phyloP scores from a whole-genome alignment of 1,284 basidiomycete species.

The Fomitopsis palustris region DNA sequence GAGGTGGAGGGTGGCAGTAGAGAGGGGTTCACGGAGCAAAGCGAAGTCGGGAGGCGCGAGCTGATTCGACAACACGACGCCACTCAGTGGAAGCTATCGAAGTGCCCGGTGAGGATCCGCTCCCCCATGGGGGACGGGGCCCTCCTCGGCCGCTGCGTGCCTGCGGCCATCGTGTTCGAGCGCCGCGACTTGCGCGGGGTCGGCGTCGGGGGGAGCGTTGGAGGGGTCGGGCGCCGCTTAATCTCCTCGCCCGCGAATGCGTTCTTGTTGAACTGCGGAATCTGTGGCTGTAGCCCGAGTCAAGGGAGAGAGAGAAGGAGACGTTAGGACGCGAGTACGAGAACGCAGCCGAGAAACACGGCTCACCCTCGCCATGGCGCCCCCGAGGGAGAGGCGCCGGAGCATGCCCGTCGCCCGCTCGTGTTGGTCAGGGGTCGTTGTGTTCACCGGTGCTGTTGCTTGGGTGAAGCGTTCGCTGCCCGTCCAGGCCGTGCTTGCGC shows the following conservation, averaged over 20 bases:
- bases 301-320: neutral
- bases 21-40: neutral
- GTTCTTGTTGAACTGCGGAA: conserved; percentile 17
- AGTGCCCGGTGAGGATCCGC: conserved; percentile 78
- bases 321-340: conserved; percentile 2
- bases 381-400: conserved; percentile 68
- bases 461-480: conserved; percentile 44
- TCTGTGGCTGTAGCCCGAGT: conserved; percentile 15
- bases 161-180: conserved; percentile 53
- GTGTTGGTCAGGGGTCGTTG: conserved; percentile 43
- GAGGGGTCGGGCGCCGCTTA: conserved; percentile 16
- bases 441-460: conserved; percentile 19
- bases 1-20: neutral
- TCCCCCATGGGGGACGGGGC: conserved; percentile 85
- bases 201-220: conserved; percentile 16
- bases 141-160: conserved; percentile 45
- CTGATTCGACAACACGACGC: neutral
- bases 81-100: conserved; percentile 70
- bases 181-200: conserved; percentile 44
- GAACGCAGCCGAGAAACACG: conserved; percentile 1
- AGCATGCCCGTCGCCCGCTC: conserved; percentile 67
- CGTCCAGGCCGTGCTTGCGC: conserved; percentile 36
- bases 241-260: conserved; percentile 6
- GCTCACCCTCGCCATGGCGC: conserved; percentile 50
- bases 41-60: too few relatives aligned